Percentiles rank a stretch among this genome's conserved stretches.
Conservation (phyloP, 495 filamentous ascomycete species). For the Tuber melanosporum region DNA sequence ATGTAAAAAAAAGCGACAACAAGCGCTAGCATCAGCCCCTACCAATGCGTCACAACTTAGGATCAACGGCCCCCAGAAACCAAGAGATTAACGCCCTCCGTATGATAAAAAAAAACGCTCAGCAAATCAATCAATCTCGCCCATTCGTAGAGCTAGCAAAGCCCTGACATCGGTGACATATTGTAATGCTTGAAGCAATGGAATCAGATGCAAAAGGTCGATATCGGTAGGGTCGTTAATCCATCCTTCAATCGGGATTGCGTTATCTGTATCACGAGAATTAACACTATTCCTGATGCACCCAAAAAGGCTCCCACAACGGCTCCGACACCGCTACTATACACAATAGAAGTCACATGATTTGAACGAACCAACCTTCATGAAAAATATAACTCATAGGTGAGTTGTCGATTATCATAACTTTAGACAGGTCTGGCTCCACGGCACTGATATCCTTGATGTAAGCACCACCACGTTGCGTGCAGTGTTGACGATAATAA, state of each 20-base stretch:
- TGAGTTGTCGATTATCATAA: constrained; percentile 98
- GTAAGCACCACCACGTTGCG: constrained; percentile 85
- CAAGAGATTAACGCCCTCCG: not conserved
- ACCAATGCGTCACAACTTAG: not conserved
- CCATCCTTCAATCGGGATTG: constrained; percentile 89
- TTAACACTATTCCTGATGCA: not conserved
- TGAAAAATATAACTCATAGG: constrained; percentile 98
- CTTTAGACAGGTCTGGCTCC: constrained; percentile 90
- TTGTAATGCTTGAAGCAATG: constrained; percentile 89
- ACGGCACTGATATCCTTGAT: constrained; percentile 96
- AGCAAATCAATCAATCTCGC: constrained; percentile 49
- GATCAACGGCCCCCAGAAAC: not conserved
- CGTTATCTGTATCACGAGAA: constrained; percentile 63
- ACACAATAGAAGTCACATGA: not conserved
- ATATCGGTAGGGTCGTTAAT: constrained; percentile 86
- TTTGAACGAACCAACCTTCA: constrained; percentile 59
- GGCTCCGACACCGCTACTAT: not conserved
- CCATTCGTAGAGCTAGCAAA: constrained; percentile 75
- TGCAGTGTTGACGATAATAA: constrained; percentile 95
- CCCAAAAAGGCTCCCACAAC: not conserved
- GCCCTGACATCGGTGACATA: constrained; percentile 93
- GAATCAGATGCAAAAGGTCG: constrained; percentile 82
- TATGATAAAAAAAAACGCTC: not conserved
- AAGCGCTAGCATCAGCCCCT: not conserved
- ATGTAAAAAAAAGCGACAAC: not conserved